Evolutionary conservation across 805 yeast genomes (phyloP), one percentile per base, ranked within the genome.

Genomic region (Zygosaccharomyces lentus): DNA sequence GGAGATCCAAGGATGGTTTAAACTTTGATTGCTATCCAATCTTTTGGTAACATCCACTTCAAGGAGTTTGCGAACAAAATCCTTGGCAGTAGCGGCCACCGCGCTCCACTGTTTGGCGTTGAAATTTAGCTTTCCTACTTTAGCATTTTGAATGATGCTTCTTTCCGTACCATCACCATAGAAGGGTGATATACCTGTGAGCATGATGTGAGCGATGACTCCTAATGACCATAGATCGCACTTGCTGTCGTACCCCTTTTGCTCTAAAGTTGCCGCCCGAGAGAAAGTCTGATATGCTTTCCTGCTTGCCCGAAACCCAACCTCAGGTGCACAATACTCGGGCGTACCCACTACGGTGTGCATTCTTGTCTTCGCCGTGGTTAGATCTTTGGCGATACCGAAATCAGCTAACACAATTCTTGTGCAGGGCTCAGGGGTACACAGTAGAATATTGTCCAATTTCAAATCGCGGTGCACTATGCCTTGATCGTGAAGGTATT

Each of bases 211-310:
- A 3, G 73, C 56, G 12, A 82, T 73, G 0, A 82, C 74, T 0
- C 88, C 88, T 3, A 82, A 54, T 1, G 88, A 82, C 89, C 88
- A 82, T 31, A 80, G 60, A 60, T 82, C 88, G 56, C 86, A 81
- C 54, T 77, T 78, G 25, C 63, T 65, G 48, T 72, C 76, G 55
- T 81, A 81, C 0, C 81, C 81, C 13, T 54, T 47, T 41, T 57
- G 59, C 12, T 53, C 60, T 19, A 51, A 37, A 1, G 62, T 59
- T 9, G 57, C 64, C 9, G 54, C 60, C 23, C 59, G 51, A 8
- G 65, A 56, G 40, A 56, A 57, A n/a, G 49, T 44, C 31, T 57
- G 53, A 37, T 57, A 55, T 2, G 64, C 60, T 31, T 57, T 45
- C 38, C 65, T 58, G 25, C 63, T 59, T 8, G 60, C 58, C 37